phyloP scores from a whole-genome alignment of 1,139 yeast species.

The Suhomyces chickasaworum region DNA sequence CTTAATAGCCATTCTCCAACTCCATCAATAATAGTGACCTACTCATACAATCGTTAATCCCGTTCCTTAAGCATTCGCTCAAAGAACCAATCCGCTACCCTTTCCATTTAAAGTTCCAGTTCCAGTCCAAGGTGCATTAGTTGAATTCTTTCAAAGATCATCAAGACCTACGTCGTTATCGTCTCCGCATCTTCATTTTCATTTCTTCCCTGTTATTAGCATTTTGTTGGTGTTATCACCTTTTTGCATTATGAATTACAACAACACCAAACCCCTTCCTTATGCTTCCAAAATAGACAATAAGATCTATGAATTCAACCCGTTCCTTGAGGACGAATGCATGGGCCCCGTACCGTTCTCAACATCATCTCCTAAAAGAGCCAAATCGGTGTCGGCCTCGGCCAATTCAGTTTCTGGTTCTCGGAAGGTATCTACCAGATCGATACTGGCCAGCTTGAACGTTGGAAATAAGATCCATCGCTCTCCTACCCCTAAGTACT shows the following conservation, averaged over 20 bases:
- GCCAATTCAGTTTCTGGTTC: neutral
- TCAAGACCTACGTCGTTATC: neutral
- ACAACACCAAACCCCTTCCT: conserved; percentile 32
- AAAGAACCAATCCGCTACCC: neutral
- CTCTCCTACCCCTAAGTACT: conserved; percentile 14
- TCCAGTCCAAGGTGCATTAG: neutral
- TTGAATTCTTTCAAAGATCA: neutral
- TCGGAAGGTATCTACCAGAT: conserved; percentile 11
- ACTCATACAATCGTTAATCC: neutral
- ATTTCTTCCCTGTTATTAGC: conserved; percentile 2
- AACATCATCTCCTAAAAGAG: conserved; percentile 14
- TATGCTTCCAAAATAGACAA: conserved; percentile 23
- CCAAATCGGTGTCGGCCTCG: conserved; percentile 10
- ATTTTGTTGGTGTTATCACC: neutral
- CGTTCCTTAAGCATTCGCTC: neutral
- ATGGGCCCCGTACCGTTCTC: conserved; percentile 1
- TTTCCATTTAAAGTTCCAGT: too few relatives aligned
- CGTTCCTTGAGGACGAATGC: conserved; percentile 14
- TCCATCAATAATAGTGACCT: neutral
- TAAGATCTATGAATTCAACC: conserved; percentile 28
- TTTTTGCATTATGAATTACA: conserved; percentile 15
- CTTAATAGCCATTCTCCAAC: neutral
- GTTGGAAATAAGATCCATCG: conserved; percentile 8
- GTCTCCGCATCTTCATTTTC: conserved; percentile 2
- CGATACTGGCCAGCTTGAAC: conserved; percentile 11